phyloP scores from a whole-genome alignment of 2,329 filamentous ascomycete species.

The Aureobasidium mangrovei region DNA sequence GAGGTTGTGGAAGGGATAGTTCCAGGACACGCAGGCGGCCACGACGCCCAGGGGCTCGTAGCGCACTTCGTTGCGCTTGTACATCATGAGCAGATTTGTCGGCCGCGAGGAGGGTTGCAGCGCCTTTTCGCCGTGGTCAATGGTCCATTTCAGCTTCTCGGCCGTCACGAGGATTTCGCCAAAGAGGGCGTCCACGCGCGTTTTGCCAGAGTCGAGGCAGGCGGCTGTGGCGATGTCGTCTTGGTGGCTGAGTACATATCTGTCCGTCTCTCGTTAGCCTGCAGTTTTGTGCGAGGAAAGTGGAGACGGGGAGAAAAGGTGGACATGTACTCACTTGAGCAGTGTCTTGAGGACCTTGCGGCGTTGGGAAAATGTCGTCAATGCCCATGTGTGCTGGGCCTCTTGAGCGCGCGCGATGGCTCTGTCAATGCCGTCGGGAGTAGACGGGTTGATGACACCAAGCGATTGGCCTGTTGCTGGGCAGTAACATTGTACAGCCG shows the following conservation, averaged over 20 bases:
- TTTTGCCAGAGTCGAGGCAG: constrained; percentile 91
- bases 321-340: constrained; percentile 45
- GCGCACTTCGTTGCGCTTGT: constrained; percentile 82
- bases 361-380: constrained; percentile 68
- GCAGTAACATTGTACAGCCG: constrained; percentile 72
- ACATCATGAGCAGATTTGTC: constrained; percentile 87
- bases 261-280: constrained; percentile 19
- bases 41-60: constrained; percentile 94
- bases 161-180: constrained; percentile 90
- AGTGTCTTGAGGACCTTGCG: constrained; percentile 72
- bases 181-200: constrained; percentile 84
- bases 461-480: constrained; percentile 83
- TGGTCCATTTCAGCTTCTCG: constrained; percentile 92
- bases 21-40: constrained; percentile 90
- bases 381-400: constrained; percentile 70
- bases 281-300: background rate
- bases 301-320: background rate
- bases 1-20: constrained; percentile 88
- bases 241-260: constrained; percentile 78
- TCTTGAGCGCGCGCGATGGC: constrained; percentile 62
- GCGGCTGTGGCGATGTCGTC: constrained; percentile 77
- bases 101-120: constrained; percentile 63
- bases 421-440: constrained; percentile 67
- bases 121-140: constrained; percentile 78
- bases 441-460: constrained; percentile 68